phyloP scores from a whole-genome alignment of 192 early-diverging fungal species.

The Spizellomyces sp. region DNA sequence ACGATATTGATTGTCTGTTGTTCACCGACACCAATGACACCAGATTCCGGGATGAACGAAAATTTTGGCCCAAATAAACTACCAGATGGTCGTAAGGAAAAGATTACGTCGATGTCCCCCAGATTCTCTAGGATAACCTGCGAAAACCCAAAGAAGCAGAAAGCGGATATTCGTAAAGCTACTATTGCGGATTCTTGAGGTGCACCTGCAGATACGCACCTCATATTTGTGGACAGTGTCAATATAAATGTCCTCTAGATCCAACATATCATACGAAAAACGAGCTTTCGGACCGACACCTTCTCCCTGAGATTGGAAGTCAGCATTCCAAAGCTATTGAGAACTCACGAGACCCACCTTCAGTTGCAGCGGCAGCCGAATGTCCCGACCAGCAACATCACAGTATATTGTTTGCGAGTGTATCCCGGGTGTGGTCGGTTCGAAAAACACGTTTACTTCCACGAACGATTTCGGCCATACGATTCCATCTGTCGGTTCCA shows the following conservation, averaged over 20 bases:
- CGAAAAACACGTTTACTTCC: constrained; percentile 53
- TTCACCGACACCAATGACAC: constrained; percentile 46
- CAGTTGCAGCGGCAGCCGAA: constrained; percentile 51
- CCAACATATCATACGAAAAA: constrained; percentile 58
- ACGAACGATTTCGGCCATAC: constrained; percentile 59
- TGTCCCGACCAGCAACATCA: constrained; percentile 58
- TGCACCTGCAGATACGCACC: constrained; percentile 24
- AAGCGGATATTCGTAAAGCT: too few species aligned
- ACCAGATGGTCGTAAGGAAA: constrained; percentile 16
- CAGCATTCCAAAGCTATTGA: constrained; percentile 4
- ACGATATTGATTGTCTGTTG: constrained; percentile 43
- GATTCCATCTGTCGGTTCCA: constrained; percentile 47
- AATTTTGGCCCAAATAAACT: constrained; percentile 53
- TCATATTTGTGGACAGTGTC: constrained; percentile 56
- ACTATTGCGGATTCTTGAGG: neutral
- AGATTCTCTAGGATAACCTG: constrained; percentile 59
- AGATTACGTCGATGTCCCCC: constrained; percentile 54
- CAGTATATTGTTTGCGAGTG: constrained; percentile 45
- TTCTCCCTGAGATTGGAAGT: constrained; percentile 37
- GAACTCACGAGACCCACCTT: constrained; percentile 37
- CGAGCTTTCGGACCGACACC: constrained; percentile 56
- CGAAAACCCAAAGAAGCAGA: neutral
- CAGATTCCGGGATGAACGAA: constrained; percentile 46
- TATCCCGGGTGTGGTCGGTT: constrained; percentile 42
- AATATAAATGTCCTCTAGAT: constrained; percentile 57